Percentiles rank a stretch among this genome's conserved stretches.
These are phyloP conservation scores for Agarophyton chilense DNA, from an alignment of 23 red algal species.

Conservation along the genomic window DNA sequence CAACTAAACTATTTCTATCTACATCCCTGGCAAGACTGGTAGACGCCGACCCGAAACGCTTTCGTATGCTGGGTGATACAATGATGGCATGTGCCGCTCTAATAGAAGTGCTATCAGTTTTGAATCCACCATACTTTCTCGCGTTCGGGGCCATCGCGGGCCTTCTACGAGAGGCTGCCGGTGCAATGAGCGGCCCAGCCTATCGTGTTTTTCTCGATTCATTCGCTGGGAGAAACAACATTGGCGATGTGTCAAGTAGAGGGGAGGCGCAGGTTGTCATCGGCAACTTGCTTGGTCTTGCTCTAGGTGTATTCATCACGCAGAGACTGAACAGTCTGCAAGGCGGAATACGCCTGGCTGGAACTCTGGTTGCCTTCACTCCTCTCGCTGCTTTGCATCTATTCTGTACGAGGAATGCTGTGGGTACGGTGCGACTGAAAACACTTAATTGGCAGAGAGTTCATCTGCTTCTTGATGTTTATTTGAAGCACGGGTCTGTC, in stretches of 20 bases:
- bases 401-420: conserved; percentile 72
- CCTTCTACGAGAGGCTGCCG: conserved; percentile 72
- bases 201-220: conserved; percentile 82
- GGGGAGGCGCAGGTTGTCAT: conserved; percentile 86
- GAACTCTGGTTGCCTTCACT: conserved; percentile 36
- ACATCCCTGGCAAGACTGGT: conserved; percentile 71
- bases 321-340: conserved; percentile 35
- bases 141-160: conserved; percentile 66
- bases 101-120: conserved; percentile 70
- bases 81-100: conserved; percentile 74
- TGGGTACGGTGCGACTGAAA: conserved; percentile 66
- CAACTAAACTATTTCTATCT: conserved; percentile 75
- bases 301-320: conserved; percentile 57
- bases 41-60: conserved; percentile 83
- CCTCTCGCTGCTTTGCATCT: conserved; percentile 64
- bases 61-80: conserved; percentile 84
- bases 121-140: conserved; percentile 72
- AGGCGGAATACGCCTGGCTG: conserved; percentile 23
- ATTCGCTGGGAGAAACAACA: conserved; percentile 73
- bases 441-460: conserved; percentile 86
- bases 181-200: conserved; percentile 73
- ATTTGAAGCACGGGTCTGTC: conserved; percentile 15
- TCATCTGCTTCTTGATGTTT: conserved; percentile 29
- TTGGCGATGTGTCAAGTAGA: conserved; percentile 85
- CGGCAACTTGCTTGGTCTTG: conserved; percentile 77